Evolutionary conservation across 2,329 filamentous ascomycete species (phyloP), one percentile per base, ranked within the genome.

Genomic region (Fusarium stilboides): DNA sequence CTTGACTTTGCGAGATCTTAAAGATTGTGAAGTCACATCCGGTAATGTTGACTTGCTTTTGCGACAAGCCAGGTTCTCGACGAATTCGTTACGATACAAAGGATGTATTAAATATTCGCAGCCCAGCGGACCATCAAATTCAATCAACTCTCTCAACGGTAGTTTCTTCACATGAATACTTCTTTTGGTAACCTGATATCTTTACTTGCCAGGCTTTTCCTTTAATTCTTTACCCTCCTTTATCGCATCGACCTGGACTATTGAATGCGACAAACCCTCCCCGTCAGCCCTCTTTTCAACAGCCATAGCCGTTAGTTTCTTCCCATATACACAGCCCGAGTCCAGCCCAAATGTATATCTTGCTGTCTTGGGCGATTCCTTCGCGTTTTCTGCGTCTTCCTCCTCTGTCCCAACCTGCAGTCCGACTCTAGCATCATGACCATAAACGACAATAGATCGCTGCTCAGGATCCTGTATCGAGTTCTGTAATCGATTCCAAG

Each of bases 301-400:
- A 2, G 74, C 39, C 59, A 74, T 54, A 0, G 71, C 69, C 2
- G 71, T 62, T 13, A 74, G 42, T 3, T 44, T 61, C 8, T 62
- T 67, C 4, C 93, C 94, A 62, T 87, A 88, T 1, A 93, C 89
- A 76, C 94, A 97, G 0, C 89, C 90, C 1, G 91, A 91, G 77
- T 97, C 94, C 22, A 98, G 82, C 0, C 94, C 94, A 75, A 93
- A 93, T 8, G 90, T 91, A 78, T 92, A 96, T 55, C 86, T 84
- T 34, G 52, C 17, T 4, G 34, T 52, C 12, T 24, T 44, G 0
- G 56, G 10, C 3, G n/a, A 12, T 0, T 44, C n/a, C 13, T 13
- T 28, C 5, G 6, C 47, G 9, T 44, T 37, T 14, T 28, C 31
- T 8, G 24, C 13, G 31, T 62, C 19, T 9, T 65, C 51, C 3